phyloP scores from a whole-genome alignment of 148 eudicot genomes.

The Vaccinium myrtillus region DNA sequence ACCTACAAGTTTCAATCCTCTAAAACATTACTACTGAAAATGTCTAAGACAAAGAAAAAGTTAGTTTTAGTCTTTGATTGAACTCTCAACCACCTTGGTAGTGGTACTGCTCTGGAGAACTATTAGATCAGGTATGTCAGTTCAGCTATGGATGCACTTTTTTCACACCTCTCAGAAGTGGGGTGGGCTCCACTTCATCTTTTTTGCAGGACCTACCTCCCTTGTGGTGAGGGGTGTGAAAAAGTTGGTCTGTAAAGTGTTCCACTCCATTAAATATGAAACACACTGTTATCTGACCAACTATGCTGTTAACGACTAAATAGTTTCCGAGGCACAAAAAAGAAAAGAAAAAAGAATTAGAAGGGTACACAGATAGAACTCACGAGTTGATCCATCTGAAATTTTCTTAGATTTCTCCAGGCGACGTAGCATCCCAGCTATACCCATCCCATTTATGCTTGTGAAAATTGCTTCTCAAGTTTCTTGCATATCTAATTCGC shows the following conservation, averaged over 20 bases:
- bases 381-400: neutral
- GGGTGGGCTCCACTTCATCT: neutral
- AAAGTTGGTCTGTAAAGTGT: neutral
- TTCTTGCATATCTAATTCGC: neutral
- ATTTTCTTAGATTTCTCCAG: neutral
- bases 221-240: neutral
- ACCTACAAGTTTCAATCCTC: neutral
- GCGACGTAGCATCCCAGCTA: neutral
- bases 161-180: neutral
- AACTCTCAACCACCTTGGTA: neutral
- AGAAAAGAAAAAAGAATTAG: neutral
- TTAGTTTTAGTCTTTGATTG: neutral
- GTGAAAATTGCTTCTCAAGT: neutral
- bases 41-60: neutral
- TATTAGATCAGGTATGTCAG: neutral
- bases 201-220: neutral
- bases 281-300: neutral
- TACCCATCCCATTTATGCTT: neutral
- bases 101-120: neutral
- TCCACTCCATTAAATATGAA: neutral
- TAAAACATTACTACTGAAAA: neutral
- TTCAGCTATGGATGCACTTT: neutral
- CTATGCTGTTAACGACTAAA: neutral
- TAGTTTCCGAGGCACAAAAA: too few species aligned
- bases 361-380: neutral